Percentiles rank a stretch among this genome's conserved stretches.
Conservation (phyloP, 805 yeast species). For the Ogataea nakhonphanomensis region DNA sequence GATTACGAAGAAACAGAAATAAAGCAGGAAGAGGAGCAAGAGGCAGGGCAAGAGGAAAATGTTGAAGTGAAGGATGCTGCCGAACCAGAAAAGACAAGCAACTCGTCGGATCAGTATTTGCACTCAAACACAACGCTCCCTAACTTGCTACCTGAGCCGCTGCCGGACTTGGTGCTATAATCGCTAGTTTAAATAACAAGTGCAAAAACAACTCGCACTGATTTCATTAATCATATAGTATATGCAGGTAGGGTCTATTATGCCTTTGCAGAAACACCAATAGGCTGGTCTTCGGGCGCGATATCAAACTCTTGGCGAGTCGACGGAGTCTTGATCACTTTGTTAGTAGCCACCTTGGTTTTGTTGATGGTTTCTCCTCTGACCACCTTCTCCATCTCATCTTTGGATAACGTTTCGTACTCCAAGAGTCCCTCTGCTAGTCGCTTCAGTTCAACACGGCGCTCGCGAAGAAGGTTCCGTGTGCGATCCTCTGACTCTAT, state of each 20-base stretch:
- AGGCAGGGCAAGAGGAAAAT: neutral
- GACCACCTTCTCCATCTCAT: slow-evolving; percentile 84
- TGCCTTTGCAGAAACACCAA: slow-evolving; percentile 28
- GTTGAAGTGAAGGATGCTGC: neutral
- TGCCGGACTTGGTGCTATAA: slow-evolving; percentile 7
- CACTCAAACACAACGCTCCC: slow-evolving; percentile 9
- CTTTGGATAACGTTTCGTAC: slow-evolving; percentile 89
- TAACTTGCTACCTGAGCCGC: slow-evolving; percentile 8
- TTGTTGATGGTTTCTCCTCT: slow-evolving; percentile 73
- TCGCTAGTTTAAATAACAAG: neutral
- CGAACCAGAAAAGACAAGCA: neutral
- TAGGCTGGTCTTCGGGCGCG: slow-evolving; percentile 33
- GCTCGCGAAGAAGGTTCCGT: slow-evolving; percentile 58
- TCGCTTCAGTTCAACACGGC: slow-evolving; percentile 69
- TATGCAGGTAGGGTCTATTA: slow-evolving; percentile 14
- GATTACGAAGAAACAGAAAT: slow-evolving; percentile 6
- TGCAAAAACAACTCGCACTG: neutral
- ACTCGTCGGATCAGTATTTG: slow-evolving; percentile 1
- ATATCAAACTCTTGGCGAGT: slow-evolving; percentile 33
- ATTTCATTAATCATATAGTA: slow-evolving; percentile 12
- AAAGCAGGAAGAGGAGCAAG: slow-evolving; percentile 6
- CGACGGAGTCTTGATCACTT: slow-evolving; percentile 53
- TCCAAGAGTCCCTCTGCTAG: slow-evolving; percentile 91
- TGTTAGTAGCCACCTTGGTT: slow-evolving; percentile 68
- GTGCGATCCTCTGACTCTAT: slow-evolving; percentile 79